Evolutionary conservation across 345 rosid species (phyloP), one percentile per base, ranked within the genome.

Genomic region (Brassica cretica): DNA sequence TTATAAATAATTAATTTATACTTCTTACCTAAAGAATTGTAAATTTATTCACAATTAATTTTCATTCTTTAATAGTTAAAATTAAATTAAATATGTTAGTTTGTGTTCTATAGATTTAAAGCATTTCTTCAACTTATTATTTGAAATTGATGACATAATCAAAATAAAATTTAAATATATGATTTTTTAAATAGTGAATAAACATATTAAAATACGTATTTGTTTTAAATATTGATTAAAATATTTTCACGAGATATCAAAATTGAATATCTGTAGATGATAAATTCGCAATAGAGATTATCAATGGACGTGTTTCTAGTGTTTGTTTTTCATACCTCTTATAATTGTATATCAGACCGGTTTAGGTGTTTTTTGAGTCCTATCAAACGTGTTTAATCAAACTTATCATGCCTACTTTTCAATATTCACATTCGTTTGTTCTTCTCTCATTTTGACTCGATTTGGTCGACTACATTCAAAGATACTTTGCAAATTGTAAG

Each of bases 351-450:
- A 21, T 35, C 70, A 37, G 16, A 25, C 71, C 21, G 51, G 58
- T 46, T 25, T 46, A 7, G 29, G n/a, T 21, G 14, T 5, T 7
- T 44, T 46, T 7, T 66, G n/a, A 2, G 19, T 49, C 71, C 1
- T 44, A 2, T 46, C 18, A 67, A 41, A 44, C 71, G 59, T 67
- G 71, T 67, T 67, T 44, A 46, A 5, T 24, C 39, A 44, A 12
- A 44, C 58, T 67, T 35, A 18, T 18, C 30, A 66, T 10, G 6
- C 70, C 70, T 66, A 66, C 55, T 66, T 44, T 49, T 9, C 41
- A 9, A 51, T 69, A 69, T 69, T 69, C 73, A 30, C 62, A 15
- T 53, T 51, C 73, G 63, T 30, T 69, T 53, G 62, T 51, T 53
- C 72, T 15, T 51, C 62, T 35, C 1, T 68, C 8, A n/a, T 68